Conservation (phyloP, 2,329 filamentous ascomycete species). For the Colletotrichum destructivum region DNA sequence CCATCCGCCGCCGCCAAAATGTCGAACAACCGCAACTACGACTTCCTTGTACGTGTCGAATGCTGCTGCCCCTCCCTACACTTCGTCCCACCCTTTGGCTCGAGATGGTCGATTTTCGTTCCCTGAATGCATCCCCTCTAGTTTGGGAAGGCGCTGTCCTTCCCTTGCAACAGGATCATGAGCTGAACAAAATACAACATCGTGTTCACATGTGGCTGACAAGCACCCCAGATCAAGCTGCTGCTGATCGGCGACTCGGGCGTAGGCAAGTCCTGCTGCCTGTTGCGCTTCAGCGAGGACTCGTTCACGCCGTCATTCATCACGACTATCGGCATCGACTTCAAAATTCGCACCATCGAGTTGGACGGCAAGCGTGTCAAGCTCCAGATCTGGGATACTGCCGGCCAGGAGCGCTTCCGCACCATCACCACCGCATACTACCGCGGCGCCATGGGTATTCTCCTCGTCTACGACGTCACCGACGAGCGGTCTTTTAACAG, state of each 20-base stretch:
- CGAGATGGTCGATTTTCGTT: conserved; percentile 10
- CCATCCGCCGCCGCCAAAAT: conserved; percentile 67
- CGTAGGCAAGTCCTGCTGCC: conserved; percentile 97
- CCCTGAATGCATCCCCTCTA: not conserved
- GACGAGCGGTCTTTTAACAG: conserved; percentile 97
- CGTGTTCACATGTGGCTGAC: conserved; percentile 43
- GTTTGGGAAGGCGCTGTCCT: not conserved
- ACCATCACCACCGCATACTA: conserved; percentile 99
- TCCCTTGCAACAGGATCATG: conserved; percentile 2
- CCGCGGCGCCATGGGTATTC: conserved; percentile 96
- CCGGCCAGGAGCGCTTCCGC: conserved; percentile 97
- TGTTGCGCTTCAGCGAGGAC: conserved; percentile 97
- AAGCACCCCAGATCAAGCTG: conserved; percentile 84
- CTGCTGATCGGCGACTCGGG: conserved; percentile 97
- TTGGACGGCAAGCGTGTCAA: conserved; percentile 99
- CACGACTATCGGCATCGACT: conserved; percentile 99
- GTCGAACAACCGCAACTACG: conserved; percentile 99
- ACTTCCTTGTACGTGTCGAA: conserved; percentile 85
- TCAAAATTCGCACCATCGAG: conserved; percentile 99
- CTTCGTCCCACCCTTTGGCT: conserved; percentile 33
- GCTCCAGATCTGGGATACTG: conserved; percentile 99
- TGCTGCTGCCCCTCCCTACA: conserved; percentile 44
- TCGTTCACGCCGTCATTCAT: conserved; percentile 98
- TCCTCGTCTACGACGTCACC: conserved; percentile 98
- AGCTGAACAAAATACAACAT: conserved; percentile 40